Evolutionary conservation across 2,329 filamentous ascomycete genomes (phyloP), one percentile per base, ranked within the genome.

Genomic region (Coniella vitis): DNA sequence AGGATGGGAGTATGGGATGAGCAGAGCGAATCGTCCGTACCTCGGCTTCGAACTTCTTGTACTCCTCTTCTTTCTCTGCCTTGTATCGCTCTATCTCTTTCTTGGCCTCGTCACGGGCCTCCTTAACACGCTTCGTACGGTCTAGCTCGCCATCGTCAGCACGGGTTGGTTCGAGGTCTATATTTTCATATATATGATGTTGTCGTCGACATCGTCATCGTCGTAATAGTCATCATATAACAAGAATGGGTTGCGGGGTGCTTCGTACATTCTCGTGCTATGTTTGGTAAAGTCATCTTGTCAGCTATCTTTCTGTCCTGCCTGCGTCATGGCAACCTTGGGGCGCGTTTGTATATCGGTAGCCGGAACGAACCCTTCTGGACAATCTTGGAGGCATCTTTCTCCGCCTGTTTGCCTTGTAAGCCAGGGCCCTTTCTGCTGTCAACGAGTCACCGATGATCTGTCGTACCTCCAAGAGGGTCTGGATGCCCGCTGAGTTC

Each of bases 341-440:
- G 42, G n/a, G n/a, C n/a, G n/a, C n/a, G n/a, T n/a, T n/a, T n/a
- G 41, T 45, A 19, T 4, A 17, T n/a, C n/a, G n/a, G n/a, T 22
- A 36, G 39, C 34, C 4, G 34, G 67, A 73, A 19, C 37, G 53
- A 69, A 94, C 91, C 87, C 80, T 93, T 90, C 70, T 97, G 91
- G 51, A 98, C 90, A 68, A 98, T 98, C 80, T 96, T 96, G 73
- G 95, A 91, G 54, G 93, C 93, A 70, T 97, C 91, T 71, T 90
- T 86, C 80, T 98, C 93, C 61, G 93, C 90, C 91, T 97, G 59
- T 58, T 48, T 48, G 2, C 17, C 3, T 14, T 42, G 45, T 58
- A 25, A 60, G 54, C 45, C 19, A 45, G 40, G 41, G 47, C 29
- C 4, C 19, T 16, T 35, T 10, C 16, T n/a, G n/a, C n/a, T n/a